Evolutionary conservation across 2,329 filamentous ascomycete species (phyloP).

Genomic region (Pseudocercospora fijiensis): DNA sequence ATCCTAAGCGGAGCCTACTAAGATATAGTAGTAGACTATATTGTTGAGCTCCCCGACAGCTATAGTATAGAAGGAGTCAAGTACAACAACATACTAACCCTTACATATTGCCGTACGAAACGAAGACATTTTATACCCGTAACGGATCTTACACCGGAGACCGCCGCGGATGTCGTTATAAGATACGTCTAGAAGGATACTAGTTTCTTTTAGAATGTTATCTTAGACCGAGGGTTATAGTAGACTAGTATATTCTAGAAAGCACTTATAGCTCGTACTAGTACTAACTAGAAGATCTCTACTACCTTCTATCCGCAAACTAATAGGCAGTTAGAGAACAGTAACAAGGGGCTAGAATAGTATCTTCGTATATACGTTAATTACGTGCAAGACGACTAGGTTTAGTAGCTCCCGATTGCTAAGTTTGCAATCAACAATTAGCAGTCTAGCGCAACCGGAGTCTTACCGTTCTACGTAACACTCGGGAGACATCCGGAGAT

Average conservation of each 20-base stretch:
- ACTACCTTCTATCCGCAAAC: too few species aligned
- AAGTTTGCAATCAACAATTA: slow-evolving; percentile 1
- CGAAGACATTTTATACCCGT: background rate
- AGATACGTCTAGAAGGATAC: background rate
- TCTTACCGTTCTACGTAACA: background rate
- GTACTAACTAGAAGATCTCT: background rate
- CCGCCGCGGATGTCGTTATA: background rate
- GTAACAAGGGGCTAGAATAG: too few species aligned
- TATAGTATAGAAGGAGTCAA: background rate
- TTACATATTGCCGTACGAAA: background rate
- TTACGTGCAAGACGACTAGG: slow-evolving; percentile 7
- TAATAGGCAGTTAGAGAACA: background rate
- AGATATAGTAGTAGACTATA: background rate
- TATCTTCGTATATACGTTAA: slow-evolving; percentile 6
- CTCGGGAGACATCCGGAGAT: background rate
- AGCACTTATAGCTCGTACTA: background rate
- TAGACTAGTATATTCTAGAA: background rate
- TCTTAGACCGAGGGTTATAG: background rate
- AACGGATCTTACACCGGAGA: background rate
- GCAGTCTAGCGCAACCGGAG: background rate
- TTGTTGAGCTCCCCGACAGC: background rate
- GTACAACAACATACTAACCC: too few species aligned
- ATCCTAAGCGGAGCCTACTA: background rate
- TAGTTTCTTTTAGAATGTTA: background rate
- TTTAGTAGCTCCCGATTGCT: background rate